Evolutionary conservation across 2,329 filamentous ascomycete genomes (phyloP), one percentile per base, ranked within the genome.

Genomic region (Endocalyx cinctus): DNA sequence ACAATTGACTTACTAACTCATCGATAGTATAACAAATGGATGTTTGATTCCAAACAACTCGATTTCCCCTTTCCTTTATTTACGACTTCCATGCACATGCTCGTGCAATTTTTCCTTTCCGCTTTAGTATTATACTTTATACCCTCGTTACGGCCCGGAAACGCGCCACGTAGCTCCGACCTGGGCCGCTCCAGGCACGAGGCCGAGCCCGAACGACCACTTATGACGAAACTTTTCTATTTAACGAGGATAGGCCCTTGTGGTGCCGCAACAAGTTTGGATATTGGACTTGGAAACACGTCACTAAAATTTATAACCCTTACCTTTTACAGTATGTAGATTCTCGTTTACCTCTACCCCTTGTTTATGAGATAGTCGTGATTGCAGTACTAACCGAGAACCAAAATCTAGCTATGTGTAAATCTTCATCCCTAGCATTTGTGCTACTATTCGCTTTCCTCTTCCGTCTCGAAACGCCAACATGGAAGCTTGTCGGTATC

Each of bases 21-120:
- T 15, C 27, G 6, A 31, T 45, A 92, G 83, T 98, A 97, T 71
- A 98, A 98, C 74, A 97, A 96, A 67, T 97, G 92, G 92, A 97
- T 98, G 90, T 97, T 98, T 64, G 85, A 86, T 52, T 75, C 82
- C 41, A 75, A 83, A 47, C 79, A 84, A 46, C 77, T 94, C 48
- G 83, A 96, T 62, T 98, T 98, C 58, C 82, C 86, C 32, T 97
- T 92, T 53, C 92, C 92, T 25, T 74, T 98, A 31, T 97, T 97
- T 62, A 95, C 89, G 10, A 98, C 92, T 4, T 86, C 87, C 44
- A 70, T 92, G 58, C 92, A 98, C 66, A 97, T 97, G 89, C 67
- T 89, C 15, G 88, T 98, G 31, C 92, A 98, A 58, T 97, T 97
- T 62, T 62, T 71, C 12, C 77, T 97, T 26, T 75, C 92, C 7